Percentiles rank a stretch among this genome's conserved stretches.
phyloP scores from a whole-genome alignment of 2,329 filamentous ascomycete species.

The Botrytis medusae region DNA sequence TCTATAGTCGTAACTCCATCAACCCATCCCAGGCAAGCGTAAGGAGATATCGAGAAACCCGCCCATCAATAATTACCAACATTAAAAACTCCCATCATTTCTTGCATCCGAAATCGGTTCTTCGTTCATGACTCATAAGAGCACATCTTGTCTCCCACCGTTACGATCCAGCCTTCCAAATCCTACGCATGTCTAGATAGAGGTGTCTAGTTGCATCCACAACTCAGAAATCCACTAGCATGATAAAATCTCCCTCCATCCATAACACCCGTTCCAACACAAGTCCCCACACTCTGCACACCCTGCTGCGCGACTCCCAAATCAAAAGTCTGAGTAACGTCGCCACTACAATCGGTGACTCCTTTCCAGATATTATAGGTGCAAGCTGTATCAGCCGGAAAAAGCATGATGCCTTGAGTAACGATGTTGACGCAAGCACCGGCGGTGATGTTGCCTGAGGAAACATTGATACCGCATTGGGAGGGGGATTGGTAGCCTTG shows the following conservation, averaged over 20 bases:
- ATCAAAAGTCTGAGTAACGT: neutral
- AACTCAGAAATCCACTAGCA: slow-evolving; percentile 15
- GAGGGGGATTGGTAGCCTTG: slow-evolving; percentile 9
- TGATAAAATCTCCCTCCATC: slow-evolving; percentile 12
- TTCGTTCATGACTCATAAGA: neutral
- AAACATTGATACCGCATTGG: slow-evolving; percentile 10
- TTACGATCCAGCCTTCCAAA: neutral
- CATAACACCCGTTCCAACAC: slow-evolving; percentile 13
- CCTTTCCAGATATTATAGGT: slow-evolving; percentile 10
- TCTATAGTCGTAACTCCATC: neutral
- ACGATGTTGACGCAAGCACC: slow-evolving; percentile 2
- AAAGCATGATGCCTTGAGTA: slow-evolving; percentile 13
- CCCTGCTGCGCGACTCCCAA: neutral
- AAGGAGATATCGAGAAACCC: neutral
- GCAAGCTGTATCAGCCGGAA: neutral
- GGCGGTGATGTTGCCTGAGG: slow-evolving; percentile 12
- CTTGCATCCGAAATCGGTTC: neutral
- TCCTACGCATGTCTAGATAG: neutral
- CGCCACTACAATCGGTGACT: neutral
- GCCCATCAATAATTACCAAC: neutral
- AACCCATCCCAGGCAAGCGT: neutral
- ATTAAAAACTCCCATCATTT: neutral
- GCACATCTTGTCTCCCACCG: neutral
- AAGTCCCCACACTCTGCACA: neutral
- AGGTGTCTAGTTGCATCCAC: neutral